Evolutionary conservation across 192 early-diverging fungal species (phyloP).

Genomic region (Linnemannia zychae): DNA sequence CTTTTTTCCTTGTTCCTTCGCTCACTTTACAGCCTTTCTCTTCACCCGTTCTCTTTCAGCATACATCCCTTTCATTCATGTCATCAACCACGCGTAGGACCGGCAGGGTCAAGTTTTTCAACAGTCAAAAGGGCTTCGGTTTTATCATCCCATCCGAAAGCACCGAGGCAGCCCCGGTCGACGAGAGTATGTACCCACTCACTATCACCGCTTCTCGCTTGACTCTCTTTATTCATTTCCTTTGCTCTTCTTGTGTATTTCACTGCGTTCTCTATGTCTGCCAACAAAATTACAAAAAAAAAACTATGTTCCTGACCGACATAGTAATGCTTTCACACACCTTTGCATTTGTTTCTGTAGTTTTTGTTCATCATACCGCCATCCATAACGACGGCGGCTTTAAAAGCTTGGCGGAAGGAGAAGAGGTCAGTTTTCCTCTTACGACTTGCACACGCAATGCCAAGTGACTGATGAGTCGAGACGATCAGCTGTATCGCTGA

Average conservation of each 20-base stretch:
- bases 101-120: constrained; percentile 90
- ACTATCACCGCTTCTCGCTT: background rate
- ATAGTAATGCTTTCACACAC: background rate
- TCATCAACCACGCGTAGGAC: constrained; percentile 55
- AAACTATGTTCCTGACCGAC: background rate
- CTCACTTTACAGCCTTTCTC: background rate
- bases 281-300: background rate
- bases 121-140: constrained; percentile 88
- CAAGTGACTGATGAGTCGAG: background rate
- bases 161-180: constrained; percentile 66
- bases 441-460: background rate
- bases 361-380: constrained; percentile 86
- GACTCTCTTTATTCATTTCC: background rate
- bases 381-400: constrained; percentile 84
- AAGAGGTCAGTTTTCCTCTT: constrained; percentile 2
- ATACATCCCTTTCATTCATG: constrained; percentile 28
- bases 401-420: constrained; percentile 79
- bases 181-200: constrained; percentile 75
- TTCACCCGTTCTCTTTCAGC: background rate
- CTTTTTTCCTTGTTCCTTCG: background rate
- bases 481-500: background rate
- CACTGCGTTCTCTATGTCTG: background rate
- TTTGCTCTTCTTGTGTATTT: background rate
- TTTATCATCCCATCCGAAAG: constrained; percentile 84
- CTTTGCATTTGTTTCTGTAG: constrained; percentile 42